Base-by-base conservation (phyloP, 495 filamentous ascomycete species). In the Parmelia sp. region DNA sequence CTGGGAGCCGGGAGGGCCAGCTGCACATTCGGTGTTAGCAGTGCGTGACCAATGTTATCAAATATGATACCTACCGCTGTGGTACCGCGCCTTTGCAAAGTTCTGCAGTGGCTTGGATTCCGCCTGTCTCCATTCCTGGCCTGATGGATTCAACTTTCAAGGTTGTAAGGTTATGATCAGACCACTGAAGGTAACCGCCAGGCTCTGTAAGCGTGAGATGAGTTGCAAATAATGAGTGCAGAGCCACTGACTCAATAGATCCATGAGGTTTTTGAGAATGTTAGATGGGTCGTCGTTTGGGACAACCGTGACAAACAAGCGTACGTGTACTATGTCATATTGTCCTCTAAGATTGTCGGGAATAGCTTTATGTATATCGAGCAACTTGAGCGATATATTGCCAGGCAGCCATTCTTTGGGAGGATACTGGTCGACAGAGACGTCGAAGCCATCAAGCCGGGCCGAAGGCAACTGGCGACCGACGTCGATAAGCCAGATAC, bases 291-390 rank as follows among this genome's bases (percentile, higher is more conserved):
- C 64, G 36, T 72, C 70, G 42, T 66, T 60, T 55, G 51, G 69
- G 1, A 73, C 68, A 61, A 69, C 70, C 66, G 37, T 70, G 64
- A 67, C 64, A 40, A 75, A 74, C 40, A 74, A 64, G 12, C 76
- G 71, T 8, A 77, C 33, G 65, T 77, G 72, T 0, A 79, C 73
- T 36, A 77, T 71, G 67, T 77, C 74, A 64, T 76, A 79, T 42
- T 65, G 60, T 0, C 69, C 72, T 5, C 37, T 15, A 1, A 77
- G 64, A 11, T 72, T 70, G 6, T 57, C 17, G 10, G 76, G 73
- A 0, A 70, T 58, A 25, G 70, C 64, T 17, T 27, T 14, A 11
- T 71, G 63, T 17, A 71, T 65, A 57, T 76, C 68, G 56, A 73
- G 66, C 4, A 65, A 27, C 1, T 69, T 63, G 11, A 77, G 59